Evolutionary conservation across 345 rosid species (phyloP).

Genomic region (Aquilaria sinensis): DNA sequence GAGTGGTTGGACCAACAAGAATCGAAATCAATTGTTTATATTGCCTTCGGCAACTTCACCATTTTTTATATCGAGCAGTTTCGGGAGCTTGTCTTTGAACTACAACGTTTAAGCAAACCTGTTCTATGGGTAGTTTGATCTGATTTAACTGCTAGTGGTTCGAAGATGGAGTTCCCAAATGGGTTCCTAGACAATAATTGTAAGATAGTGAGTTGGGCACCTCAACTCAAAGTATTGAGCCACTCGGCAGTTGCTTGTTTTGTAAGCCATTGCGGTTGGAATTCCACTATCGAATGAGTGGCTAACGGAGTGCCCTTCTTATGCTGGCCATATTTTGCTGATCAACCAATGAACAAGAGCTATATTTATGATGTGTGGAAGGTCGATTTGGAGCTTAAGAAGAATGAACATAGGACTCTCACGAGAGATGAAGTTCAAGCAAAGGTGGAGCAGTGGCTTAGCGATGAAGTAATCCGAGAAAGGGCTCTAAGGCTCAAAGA

Average conservation of each 20-base stretch:
- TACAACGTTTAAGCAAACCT: conserved; percentile 16
- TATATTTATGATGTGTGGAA: conserved; percentile 43
- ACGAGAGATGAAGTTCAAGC: neutral
- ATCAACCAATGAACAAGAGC: conserved; percentile 29
- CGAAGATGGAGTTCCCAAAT: too few species aligned
- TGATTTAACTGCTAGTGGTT: conserved; percentile 4
- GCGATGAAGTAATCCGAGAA: too few species aligned
- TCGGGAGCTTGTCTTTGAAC: conserved; percentile 30
- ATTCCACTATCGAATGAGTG: conserved; percentile 33
- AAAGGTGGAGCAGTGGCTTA: too few species aligned
- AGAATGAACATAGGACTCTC: conserved; percentile 21
- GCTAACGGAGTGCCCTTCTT: conserved; percentile 45
- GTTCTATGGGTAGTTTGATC: conserved; percentile 16
- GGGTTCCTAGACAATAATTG: too few species aligned
- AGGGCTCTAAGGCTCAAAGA: too few species aligned
- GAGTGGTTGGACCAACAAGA: conserved; percentile 27
- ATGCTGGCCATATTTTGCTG: conserved; percentile 44
- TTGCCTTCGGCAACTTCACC: conserved; percentile 36
- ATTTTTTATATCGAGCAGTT: conserved; percentile 16
- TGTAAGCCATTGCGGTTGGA: conserved; percentile 19
- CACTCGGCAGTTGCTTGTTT: conserved; percentile 36
- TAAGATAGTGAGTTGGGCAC: conserved; percentile 33
- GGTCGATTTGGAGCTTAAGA: conserved; percentile 32
- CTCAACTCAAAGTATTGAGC: conserved; percentile 33
- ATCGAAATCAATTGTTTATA: neutral